These are phyloP conservation scores for Stachybotrys chartarum DNA, from an alignment of 2,329 filamentous ascomycete species.

Conservation along the genomic window DNA sequence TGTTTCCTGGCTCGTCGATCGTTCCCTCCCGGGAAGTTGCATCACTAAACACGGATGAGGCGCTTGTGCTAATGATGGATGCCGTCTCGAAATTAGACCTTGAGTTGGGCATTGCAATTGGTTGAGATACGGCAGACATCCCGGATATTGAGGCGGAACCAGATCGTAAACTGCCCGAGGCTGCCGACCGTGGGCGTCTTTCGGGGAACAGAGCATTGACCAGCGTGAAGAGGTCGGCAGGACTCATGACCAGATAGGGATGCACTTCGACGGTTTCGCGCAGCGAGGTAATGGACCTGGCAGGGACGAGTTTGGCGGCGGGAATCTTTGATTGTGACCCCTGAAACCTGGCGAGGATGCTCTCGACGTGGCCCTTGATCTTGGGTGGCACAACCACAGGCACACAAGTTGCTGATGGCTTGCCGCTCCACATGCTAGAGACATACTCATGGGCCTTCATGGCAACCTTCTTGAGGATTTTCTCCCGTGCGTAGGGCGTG, in stretches of 20 bases:
- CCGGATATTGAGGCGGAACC: slow-evolving; percentile 62
- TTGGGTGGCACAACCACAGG: slow-evolving; percentile 46
- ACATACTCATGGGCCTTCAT: slow-evolving; percentile 73
- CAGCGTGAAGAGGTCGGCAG: slow-evolving; percentile 71
- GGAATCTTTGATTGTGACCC: slow-evolving; percentile 40
- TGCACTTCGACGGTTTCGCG: slow-evolving; percentile 73
- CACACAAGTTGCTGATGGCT: slow-evolving; percentile 47
- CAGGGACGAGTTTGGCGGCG: slow-evolving; percentile 57
- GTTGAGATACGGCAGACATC: slow-evolving; percentile 61
- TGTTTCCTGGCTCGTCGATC: slow-evolving; percentile 46
- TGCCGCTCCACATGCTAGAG: slow-evolving; percentile 67
- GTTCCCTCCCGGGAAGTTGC: slow-evolving; percentile 57
- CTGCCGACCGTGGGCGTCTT: slow-evolving; percentile 54
- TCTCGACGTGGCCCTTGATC: slow-evolving; percentile 64
- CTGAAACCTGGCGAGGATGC: slow-evolving; percentile 59
- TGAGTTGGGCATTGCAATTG: slow-evolving; percentile 52
- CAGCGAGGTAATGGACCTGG: slow-evolving; percentile 64
- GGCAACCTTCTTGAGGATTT: slow-evolving; percentile 71
- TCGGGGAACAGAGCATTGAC: slow-evolving; percentile 81
- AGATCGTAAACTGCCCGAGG: slow-evolving; percentile 55
- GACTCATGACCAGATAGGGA: slow-evolving; percentile 72
- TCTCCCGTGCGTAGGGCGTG: slow-evolving; percentile 81
- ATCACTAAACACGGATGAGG: slow-evolving; percentile 66
- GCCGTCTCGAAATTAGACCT: slow-evolving; percentile 56
- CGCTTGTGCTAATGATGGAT: slow-evolving; percentile 66